phyloP scores from a whole-genome alignment of 495 filamentous ascomycete species.

The Aspergillus indologenus region DNA sequence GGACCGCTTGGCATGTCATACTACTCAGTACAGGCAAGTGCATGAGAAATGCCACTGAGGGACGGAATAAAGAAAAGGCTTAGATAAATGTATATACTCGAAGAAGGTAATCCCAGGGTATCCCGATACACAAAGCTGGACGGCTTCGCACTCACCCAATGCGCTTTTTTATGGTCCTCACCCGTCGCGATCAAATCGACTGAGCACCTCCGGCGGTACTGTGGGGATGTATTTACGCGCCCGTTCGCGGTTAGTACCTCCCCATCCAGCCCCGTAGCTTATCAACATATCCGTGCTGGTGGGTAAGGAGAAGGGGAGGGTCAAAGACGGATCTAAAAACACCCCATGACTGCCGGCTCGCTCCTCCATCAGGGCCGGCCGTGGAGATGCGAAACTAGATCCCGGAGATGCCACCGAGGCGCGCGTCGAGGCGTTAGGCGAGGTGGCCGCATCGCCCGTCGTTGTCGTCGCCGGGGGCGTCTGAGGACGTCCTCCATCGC shows the following conservation, averaged over 20 bases:
- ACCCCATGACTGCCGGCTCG: conserved; percentile 50
- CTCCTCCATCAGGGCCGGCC: conserved; percentile 28
- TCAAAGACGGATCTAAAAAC: conserved; percentile 82
- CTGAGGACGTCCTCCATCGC: conserved; percentile 37
- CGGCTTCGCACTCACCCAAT: neutral
- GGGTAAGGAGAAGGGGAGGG: conserved; percentile 90
- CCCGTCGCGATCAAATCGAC: conserved; percentile 70
- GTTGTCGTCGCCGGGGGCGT: conserved; percentile 35
- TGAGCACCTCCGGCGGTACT: conserved; percentile 88
- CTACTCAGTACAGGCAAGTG: too few relatives aligned
- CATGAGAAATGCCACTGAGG: too few relatives aligned
- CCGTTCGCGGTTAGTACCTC: conserved; percentile 84
- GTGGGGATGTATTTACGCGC: conserved; percentile 96
- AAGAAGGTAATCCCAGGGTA: conserved; percentile 5
- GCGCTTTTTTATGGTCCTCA: conserved; percentile 5
- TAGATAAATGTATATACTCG: conserved; percentile 13
- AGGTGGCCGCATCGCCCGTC: conserved; percentile 27
- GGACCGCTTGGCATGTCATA: neutral
- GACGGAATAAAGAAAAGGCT: too few relatives aligned
- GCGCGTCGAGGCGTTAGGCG: conserved; percentile 18
- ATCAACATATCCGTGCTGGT: conserved; percentile 97
- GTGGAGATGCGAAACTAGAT: conserved; percentile 26
- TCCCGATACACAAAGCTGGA: neutral
- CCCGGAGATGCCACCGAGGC: conserved; percentile 25
- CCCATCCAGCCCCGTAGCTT: conserved; percentile 90